These are phyloP conservation scores for Rubroshorea leprosula DNA, from an alignment of 345 rosid genomes.

Conservation along the genomic window DNA sequence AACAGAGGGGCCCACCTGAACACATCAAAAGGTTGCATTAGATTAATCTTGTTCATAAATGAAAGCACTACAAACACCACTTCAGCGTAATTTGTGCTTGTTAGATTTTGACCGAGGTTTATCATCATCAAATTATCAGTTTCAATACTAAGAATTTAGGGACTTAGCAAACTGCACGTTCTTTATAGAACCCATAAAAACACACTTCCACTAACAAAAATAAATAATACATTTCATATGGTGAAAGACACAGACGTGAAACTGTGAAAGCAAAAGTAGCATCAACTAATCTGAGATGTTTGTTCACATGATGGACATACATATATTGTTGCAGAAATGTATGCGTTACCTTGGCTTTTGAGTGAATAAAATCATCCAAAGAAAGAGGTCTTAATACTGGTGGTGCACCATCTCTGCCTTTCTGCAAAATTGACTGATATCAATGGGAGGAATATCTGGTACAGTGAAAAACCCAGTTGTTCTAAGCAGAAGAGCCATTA, in stretches of 20 bases:
- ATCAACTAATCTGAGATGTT: too few relatives aligned
- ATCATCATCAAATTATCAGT: too few relatives aligned
- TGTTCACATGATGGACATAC: too few relatives aligned
- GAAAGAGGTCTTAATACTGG: constrained; percentile 53
- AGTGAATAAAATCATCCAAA: constrained; percentile 72
- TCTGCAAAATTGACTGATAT: constrained; percentile 31
- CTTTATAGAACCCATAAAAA: too few relatives aligned
- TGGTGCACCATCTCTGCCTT: constrained; percentile 27
- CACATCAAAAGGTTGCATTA: neutral
- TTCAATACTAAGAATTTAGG: too few relatives aligned
- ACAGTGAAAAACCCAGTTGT: neutral
- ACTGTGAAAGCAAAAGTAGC: too few relatives aligned
- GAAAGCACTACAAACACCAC: neutral
- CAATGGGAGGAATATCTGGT: neutral
- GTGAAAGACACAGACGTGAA: too few relatives aligned
- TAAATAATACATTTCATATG: too few relatives aligned
- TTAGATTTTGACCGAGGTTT: too few relatives aligned
- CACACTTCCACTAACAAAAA: too few relatives aligned
- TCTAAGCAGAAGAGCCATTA: neutral
- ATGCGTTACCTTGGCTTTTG: constrained; percentile 76
- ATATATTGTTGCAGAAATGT: neutral
- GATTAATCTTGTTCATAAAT: neutral
- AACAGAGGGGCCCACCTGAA: constrained; percentile 89
- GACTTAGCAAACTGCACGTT: too few relatives aligned
- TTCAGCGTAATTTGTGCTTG: too few relatives aligned